phyloP scores from a whole-genome alignment of 306 rosid species.

The Cucurbita ficifolia region DNA sequence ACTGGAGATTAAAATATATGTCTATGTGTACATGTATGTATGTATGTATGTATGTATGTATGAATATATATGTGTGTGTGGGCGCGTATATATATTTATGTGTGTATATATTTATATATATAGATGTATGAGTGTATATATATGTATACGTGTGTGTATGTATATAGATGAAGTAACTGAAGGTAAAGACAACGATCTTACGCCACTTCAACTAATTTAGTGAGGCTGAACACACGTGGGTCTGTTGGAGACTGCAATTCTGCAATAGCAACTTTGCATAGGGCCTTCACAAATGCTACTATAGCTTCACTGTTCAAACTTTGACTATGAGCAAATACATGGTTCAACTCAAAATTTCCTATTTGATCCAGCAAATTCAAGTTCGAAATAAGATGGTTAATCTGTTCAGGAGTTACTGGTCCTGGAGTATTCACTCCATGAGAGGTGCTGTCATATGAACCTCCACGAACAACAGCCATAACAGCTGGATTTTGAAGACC shows the following conservation, averaged over 20 bases:
- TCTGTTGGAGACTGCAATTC: slow-evolving; percentile 99
- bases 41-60: too few species aligned
- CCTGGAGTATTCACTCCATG: slow-evolving; percentile 57
- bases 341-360: slow-evolving; percentile 93
- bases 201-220: slow-evolving; percentile 96
- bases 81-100: too few species aligned
- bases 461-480: slow-evolving; percentile 93
- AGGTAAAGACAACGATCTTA: slow-evolving; percentile 28
- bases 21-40: too few species aligned
- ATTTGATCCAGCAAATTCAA: slow-evolving; percentile 91
- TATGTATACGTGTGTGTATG: too few species aligned
- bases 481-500: slow-evolving; percentile 86
- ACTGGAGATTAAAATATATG: not conserved
- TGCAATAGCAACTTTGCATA: slow-evolving; percentile 79
- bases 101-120: too few species aligned
- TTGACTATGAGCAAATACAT: slow-evolving; percentile 97
- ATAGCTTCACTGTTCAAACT: slow-evolving; percentile 96
- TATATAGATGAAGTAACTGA: not conserved
- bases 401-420: slow-evolving; percentile 82
- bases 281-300: slow-evolving; percentile 92
- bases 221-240: slow-evolving; percentile 98
- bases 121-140: too few species aligned
- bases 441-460: slow-evolving; percentile 91
- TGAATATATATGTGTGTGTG: too few species aligned
- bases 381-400: slow-evolving; percentile 68